phyloP scores from a whole-genome alignment of 768 basidiomycete species.

The Crassisporium funariophilum region DNA sequence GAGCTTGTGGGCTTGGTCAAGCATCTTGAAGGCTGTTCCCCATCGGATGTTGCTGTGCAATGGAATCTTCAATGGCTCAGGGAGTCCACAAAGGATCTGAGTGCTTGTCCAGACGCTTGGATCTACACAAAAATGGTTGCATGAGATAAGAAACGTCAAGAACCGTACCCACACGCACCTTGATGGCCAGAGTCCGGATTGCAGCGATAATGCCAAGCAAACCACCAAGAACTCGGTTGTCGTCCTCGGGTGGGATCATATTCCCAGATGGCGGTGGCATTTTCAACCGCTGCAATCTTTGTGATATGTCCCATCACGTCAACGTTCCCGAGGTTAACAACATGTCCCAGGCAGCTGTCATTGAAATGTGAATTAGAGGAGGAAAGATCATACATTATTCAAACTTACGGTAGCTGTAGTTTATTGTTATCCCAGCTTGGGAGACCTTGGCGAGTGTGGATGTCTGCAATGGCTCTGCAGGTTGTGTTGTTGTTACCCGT shows the following conservation, averaged over 20 bases:
- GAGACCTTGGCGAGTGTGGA: neutral
- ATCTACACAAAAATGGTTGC: too few species aligned
- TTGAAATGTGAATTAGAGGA: neutral
- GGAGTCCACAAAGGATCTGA: neutral
- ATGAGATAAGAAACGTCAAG: too few species aligned
- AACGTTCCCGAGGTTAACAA: conserved; percentile 25
- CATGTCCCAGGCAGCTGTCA: neutral
- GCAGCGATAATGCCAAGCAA: conserved; percentile 31
- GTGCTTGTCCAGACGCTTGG: neutral
- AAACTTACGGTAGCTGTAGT: too few species aligned
- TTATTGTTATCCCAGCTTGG: neutral
- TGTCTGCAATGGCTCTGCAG: neutral
- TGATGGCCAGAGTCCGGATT: conserved; percentile 7
- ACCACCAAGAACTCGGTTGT: conserved; percentile 28
- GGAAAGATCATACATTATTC: too few species aligned
- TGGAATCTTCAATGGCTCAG: neutral
- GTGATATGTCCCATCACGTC: conserved; percentile 33
- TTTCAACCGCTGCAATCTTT: conserved; percentile 28
- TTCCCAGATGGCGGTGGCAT: conserved; percentile 34
- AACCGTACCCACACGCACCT: conserved; percentile 2
- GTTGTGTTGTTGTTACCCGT: neutral
- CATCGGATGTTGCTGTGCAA: conserved; percentile 24
- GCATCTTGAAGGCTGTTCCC: conserved; percentile 23
- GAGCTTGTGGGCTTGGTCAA: too few species aligned
- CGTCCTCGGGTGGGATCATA: conserved; percentile 27